Conservation (phyloP, 306 rosid species). For the Sindora glabra region DNA sequence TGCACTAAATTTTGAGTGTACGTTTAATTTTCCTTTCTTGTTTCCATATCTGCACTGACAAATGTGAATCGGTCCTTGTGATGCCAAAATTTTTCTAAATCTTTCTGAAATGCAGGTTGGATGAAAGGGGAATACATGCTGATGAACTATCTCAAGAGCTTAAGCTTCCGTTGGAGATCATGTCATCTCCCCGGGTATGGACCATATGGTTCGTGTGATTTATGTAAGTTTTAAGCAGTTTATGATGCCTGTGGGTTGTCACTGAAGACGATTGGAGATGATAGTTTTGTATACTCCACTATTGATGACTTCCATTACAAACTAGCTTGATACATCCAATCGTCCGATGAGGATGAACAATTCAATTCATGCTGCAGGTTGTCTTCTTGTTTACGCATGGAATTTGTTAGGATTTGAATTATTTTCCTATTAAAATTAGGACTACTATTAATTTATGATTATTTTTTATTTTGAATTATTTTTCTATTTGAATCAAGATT, state of each 20-base stretch:
- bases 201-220: background rate
- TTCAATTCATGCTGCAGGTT: too few species aligned
- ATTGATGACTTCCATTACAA: constrained; percentile 86
- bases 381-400: too few species aligned
- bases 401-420: too few species aligned
- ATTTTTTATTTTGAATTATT: too few species aligned
- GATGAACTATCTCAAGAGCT: constrained; percentile 66
- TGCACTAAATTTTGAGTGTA: too few species aligned
- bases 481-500: too few species aligned
- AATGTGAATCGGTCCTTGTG: background rate
- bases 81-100: background rate
- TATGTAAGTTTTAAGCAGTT: constrained; percentile 7
- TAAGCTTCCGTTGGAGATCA: constrained; percentile 70
- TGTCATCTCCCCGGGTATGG: constrained; percentile 22
- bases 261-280: constrained; percentile 66
- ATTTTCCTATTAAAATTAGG: too few species aligned
- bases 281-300: constrained; percentile 80
- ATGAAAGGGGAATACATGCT: constrained; percentile 65
- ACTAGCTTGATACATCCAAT: constrained; percentile 38
- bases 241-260: constrained; percentile 53
- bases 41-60: background rate
- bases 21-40: too few species aligned
- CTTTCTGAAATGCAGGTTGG: constrained; percentile 40
- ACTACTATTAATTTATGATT: too few species aligned
- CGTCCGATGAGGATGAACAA: too few species aligned